These are phyloP conservation scores for Piper longum DNA, from an alignment of 164 flowering plant genomes.

Conservation along the genomic window DNA sequence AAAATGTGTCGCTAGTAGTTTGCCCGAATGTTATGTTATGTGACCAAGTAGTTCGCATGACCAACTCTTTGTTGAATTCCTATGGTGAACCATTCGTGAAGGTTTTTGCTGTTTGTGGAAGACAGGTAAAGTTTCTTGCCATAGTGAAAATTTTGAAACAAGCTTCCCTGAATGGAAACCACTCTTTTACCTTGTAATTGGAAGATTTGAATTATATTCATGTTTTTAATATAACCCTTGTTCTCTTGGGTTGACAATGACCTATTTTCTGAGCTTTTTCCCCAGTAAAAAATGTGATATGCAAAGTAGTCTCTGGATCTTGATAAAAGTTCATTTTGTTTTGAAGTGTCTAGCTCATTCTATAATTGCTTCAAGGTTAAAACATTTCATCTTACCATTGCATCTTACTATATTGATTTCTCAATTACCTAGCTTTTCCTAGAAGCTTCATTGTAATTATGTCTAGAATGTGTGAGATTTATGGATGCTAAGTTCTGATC, in stretches of 20 bases:
- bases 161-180: too few relatives aligned
- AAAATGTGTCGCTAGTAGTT: constrained; percentile 50
- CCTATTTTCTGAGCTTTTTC: not conserved
- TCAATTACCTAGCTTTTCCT: too few relatives aligned
- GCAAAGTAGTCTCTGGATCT: not conserved
- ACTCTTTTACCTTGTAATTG: too few relatives aligned
- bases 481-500: too few relatives aligned
- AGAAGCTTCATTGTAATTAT: too few relatives aligned
- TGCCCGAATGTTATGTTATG: constrained; percentile 93
- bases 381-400: not conserved
- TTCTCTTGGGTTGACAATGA: too few relatives aligned
- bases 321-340: not conserved
- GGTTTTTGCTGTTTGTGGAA: constrained; percentile 65
- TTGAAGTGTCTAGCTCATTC: not conserved
- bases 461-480: too few relatives aligned
- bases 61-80: constrained; percentile 37
- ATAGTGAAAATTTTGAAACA: too few relatives aligned
- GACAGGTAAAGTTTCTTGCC: constrained; percentile 35
- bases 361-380: not conserved
- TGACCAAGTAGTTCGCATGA: constrained; percentile 94
- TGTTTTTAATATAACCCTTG: too few relatives aligned
- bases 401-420: too few relatives aligned
- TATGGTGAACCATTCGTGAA: constrained; percentile 57
- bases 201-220: too few relatives aligned
- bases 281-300: not conserved